A percentile compares a stretch with the other conserved stretches of the same genome.
Evolutionary conservation across 805 yeast species (phyloP).

Genomic region (Tetrapisispora iriomotensis): DNA sequence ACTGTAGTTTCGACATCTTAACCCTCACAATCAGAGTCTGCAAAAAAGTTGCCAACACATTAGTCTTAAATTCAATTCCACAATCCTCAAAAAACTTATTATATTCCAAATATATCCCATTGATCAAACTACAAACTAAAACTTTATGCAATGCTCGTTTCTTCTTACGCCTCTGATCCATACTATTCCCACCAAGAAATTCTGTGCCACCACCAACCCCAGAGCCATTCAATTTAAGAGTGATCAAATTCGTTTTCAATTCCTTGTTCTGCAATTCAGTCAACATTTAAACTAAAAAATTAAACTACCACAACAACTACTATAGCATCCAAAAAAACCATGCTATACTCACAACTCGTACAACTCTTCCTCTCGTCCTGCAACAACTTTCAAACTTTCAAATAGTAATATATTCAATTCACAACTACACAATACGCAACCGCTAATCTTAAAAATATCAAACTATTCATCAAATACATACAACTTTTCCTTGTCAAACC

Average conservation of each 20-base stretch:
- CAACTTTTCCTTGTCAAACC: no score
- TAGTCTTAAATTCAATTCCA: neutral
- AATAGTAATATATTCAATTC: no score
- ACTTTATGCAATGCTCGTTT: slow-evolving; percentile 9
- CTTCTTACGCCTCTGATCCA: neutral
- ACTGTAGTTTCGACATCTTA: slow-evolving; percentile 12
- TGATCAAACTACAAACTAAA: slow-evolving; percentile 12
- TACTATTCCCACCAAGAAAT: neutral
- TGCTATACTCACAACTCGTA: neutral
- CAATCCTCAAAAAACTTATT: slow-evolving; percentile 4
- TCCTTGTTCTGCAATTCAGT: neutral
- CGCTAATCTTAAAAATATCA: no score
- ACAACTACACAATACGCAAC: no score
- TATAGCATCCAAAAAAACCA: neutral
- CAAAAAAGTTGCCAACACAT: slow-evolving; percentile 3
- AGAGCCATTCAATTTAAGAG: neutral
- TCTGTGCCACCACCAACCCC: neutral
- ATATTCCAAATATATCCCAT: slow-evolving; percentile 9
- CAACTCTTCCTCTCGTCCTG: no score
- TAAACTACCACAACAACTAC: no score
- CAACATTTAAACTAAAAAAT: no score
- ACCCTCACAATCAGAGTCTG: slow-evolving; percentile 15
- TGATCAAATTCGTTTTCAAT: slow-evolving; percentile 1
- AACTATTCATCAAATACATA: no score
- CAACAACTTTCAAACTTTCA: no score